phyloP scores from a whole-genome alignment of 352 stramenopile genomes.

The Thalassiosira ordinaria region DNA sequence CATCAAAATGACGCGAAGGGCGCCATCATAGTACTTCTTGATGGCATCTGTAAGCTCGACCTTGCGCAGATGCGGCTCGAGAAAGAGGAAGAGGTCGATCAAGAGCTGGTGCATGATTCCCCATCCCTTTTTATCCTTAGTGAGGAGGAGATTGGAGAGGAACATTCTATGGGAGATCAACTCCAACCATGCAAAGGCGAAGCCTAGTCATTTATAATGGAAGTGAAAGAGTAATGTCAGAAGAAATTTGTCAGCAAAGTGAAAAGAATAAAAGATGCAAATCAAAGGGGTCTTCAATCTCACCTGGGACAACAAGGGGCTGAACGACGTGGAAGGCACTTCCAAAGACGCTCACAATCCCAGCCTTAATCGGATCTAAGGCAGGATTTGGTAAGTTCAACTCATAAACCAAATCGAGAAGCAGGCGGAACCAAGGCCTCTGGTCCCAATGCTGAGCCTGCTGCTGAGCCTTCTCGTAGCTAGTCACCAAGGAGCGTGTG shows the following conservation, averaged over 20 bases:
- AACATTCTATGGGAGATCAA: constrained; percentile 98
- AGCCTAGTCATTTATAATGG: constrained; percentile 86
- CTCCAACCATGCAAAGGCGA: constrained; percentile 99
- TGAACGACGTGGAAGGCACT: constrained; percentile 97
- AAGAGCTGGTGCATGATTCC: constrained; percentile 96
- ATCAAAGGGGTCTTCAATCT: constrained; percentile 22
- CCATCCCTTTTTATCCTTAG: constrained; percentile 95
- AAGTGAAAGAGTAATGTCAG: constrained; percentile 8
- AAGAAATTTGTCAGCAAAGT: constrained; percentile 1
- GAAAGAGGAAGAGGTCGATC: constrained; percentile 97
- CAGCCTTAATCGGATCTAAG: constrained; percentile 92
- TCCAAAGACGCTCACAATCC: constrained; percentile 95
- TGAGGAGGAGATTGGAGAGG: constrained; percentile 95
- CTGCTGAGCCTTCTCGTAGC: constrained; percentile 69
- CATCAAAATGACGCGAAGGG: constrained; percentile 96
- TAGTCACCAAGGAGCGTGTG: constrained; percentile 92
- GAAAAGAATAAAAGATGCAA: constrained; percentile 11
- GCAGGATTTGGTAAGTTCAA: constrained; percentile 93
- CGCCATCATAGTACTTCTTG: constrained; percentile 96
- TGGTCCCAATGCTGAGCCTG: constrained; percentile 90
- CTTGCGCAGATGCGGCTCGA: constrained; percentile 94
- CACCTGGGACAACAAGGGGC: constrained; percentile 91
- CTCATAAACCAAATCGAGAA: constrained; percentile 97
- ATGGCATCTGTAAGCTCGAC: constrained; percentile 92
- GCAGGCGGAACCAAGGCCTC: constrained; percentile 97